These are phyloP conservation scores for Plasmodium coatneyi DNA, from an alignment of 169 alveolate genomes.

Conservation along the genomic window DNA sequence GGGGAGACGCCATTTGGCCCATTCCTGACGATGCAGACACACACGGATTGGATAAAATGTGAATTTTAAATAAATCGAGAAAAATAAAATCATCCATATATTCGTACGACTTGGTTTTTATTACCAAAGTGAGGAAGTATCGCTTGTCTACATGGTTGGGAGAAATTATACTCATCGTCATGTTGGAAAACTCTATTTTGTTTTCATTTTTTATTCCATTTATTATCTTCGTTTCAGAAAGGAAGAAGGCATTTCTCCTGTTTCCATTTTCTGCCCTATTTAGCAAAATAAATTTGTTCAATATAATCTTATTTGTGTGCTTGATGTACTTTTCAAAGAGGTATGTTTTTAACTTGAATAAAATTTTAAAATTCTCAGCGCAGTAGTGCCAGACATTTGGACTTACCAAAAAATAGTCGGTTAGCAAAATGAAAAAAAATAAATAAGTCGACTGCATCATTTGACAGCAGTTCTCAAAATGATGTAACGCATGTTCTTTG, in stretches of 20 bases:
- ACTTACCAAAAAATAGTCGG: slow-evolving; percentile 10
- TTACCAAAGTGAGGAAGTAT: slow-evolving; percentile 16
- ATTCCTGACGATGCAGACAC: background rate
- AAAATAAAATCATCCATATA: slow-evolving; percentile 45
- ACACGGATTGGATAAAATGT: slow-evolving; percentile 13
- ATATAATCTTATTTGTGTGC: slow-evolving; percentile 8
- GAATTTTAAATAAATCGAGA: slow-evolving; percentile 39
- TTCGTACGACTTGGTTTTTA: slow-evolving; percentile 59
- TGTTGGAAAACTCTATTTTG: slow-evolving; percentile 43
- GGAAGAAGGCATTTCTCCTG: slow-evolving; percentile 24
- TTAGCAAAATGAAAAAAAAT: slow-evolving; percentile 50
- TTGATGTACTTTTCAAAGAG: slow-evolving; percentile 53
- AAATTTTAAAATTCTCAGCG: slow-evolving; percentile 42
- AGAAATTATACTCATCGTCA: slow-evolving; percentile 28
- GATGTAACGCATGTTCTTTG: slow-evolving; percentile 40
- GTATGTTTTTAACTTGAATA: slow-evolving; percentile 47
- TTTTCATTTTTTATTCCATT: slow-evolving; percentile 7
- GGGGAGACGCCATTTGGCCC: background rate
- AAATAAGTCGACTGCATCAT: slow-evolving; percentile 48
- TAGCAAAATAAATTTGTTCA: slow-evolving; percentile 37
- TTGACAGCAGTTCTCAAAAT: slow-evolving; percentile 68
- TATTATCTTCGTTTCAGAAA: slow-evolving; percentile 53
- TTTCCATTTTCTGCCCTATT: slow-evolving; percentile 27
- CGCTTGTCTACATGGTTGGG: slow-evolving; percentile 7
- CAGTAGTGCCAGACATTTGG: slow-evolving; percentile 7